phyloP scores from a whole-genome alignment of 139 green algal genomes.

The Axilococcus clingmanii region DNA sequence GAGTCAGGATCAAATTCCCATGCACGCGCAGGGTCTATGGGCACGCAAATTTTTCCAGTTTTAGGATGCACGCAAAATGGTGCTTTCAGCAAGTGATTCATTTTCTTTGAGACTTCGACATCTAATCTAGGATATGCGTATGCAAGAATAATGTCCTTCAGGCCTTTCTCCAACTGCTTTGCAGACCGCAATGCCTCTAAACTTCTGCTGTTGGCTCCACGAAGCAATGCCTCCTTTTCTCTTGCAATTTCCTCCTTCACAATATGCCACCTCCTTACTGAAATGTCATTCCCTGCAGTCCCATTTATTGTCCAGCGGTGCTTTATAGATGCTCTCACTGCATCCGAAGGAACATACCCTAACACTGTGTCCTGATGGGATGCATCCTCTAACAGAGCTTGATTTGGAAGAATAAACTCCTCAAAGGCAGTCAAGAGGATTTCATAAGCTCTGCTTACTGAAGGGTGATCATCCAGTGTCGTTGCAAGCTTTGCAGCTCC shows the following conservation, averaged over 20 bases:
- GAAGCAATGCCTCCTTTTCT: constrained; percentile 3
- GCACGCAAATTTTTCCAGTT: constrained; percentile 95
- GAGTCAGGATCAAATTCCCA: constrained; percentile 78
- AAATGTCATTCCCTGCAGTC: constrained; percentile 6
- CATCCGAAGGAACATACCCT: constrained; percentile 44
- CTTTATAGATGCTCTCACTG: constrained; percentile 23
- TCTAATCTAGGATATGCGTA: constrained; percentile 92
- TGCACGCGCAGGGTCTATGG: constrained; percentile 66
- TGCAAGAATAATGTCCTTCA: constrained; percentile 68
- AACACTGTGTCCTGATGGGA: constrained; percentile 41
- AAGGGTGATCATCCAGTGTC: constrained; percentile 45
- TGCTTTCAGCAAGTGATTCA: constrained; percentile 99
- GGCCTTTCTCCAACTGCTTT: constrained; percentile 1
- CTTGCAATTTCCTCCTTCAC: not conserved
- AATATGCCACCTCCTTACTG: constrained; percentile 16
- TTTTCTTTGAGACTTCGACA: constrained; percentile 98
- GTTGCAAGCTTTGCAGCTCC: constrained; percentile 41
- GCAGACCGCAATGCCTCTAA: constrained; percentile 4
- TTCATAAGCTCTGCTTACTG: constrained; percentile 37
- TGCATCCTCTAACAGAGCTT: constrained; percentile 59
- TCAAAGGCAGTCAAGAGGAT: constrained; percentile 37
- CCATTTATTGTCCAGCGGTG: constrained; percentile 7
- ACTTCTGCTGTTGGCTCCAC: no score
- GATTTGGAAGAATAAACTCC: constrained; percentile 47
- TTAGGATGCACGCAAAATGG: constrained; percentile 99